Evolutionary conservation across 2,329 filamentous ascomycete genomes (phyloP).

Genomic region (Chrysosporium keratinophilum): DNA sequence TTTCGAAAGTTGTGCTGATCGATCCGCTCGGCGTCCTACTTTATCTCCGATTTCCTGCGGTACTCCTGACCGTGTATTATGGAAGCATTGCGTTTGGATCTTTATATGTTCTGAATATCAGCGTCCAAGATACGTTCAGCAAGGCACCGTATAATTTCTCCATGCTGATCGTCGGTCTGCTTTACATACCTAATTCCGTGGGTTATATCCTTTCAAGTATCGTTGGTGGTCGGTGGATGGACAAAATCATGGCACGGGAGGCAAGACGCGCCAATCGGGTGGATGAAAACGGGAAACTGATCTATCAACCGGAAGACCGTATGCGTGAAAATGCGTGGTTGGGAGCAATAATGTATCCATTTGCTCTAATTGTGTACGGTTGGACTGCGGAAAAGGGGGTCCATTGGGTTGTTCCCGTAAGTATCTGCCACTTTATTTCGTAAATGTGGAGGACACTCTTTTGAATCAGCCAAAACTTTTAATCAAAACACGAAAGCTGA

Average conservation of each 20-base stretch:
- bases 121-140: conserved; percentile 60
- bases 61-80: conserved; percentile 62
- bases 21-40: conserved; percentile 62
- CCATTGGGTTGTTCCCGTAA: conserved; percentile 50
- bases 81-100: conserved; percentile 64
- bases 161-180: conserved; percentile 58
- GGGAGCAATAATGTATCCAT: conserved; percentile 59
- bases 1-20: conserved; percentile 53
- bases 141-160: conserved; percentile 56
- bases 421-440: conserved; percentile 25
- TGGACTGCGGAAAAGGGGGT: conserved; percentile 59
- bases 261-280: conserved; percentile 59
- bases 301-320: conserved; percentile 67
- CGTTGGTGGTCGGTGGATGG: conserved; percentile 66
- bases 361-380: conserved; percentile 63
- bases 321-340: conserved; percentile 76
- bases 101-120: conserved; percentile 69
- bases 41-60: conserved; percentile 64
- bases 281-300: conserved; percentile 54
- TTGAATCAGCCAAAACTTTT: background rate
- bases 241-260: conserved; percentile 68
- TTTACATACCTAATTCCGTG: conserved; percentile 65
- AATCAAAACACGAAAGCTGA: conserved; percentile 5
- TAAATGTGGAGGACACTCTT: conserved; percentile 24
- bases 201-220: conserved; percentile 62